Evolutionary conservation across 352 stramenopile species (phyloP).

Genomic region (Globisporangium solare): DNA sequence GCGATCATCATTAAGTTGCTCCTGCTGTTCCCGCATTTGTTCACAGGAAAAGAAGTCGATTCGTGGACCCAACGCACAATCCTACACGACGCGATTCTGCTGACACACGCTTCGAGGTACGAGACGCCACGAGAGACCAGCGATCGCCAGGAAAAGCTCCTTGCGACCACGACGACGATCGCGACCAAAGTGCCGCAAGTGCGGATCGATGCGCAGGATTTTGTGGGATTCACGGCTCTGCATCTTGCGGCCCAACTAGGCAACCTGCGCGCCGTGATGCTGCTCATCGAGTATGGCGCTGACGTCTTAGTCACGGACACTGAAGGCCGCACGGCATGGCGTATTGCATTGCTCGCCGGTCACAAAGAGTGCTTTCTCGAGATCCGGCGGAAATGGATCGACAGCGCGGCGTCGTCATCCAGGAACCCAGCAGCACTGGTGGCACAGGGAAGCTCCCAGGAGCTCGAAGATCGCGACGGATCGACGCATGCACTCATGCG

Average conservation of each 20-base stretch:
- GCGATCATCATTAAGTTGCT: slow-evolving; percentile 43
- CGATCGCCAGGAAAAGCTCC: slow-evolving; percentile 15
- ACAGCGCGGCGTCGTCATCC: slow-evolving; percentile 1
- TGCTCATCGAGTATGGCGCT: slow-evolving; percentile 39
- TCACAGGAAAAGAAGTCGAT: slow-evolving; percentile 35
- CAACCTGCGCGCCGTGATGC: slow-evolving; percentile 28
- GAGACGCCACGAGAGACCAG: slow-evolving; percentile 8
- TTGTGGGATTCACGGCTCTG: slow-evolving; percentile 52
- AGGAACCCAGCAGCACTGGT: neutral
- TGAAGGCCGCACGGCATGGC: slow-evolving; percentile 49
- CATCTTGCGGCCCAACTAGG: slow-evolving; percentile 49
- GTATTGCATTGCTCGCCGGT: slow-evolving; percentile 43
- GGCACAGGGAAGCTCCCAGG: neutral
- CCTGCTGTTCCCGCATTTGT: slow-evolving; percentile 38
- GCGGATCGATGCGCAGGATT: slow-evolving; percentile 43
- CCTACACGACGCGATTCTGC: slow-evolving; percentile 43
- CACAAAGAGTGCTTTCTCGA: slow-evolving; percentile 62
- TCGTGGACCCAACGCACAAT: slow-evolving; percentile 37
- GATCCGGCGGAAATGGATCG: slow-evolving; percentile 58
- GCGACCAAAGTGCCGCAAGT: slow-evolving; percentile 25
- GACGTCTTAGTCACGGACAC: slow-evolving; percentile 42
- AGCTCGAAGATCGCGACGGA: slow-evolving; percentile 2
- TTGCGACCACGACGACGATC: slow-evolving; percentile 25
- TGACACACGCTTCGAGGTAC: slow-evolving; percentile 13
- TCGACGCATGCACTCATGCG: slow-evolving; percentile 11